Conservation (phyloP, 179 eudicot genomes). For the Sideroxylon spinosum region DNA sequence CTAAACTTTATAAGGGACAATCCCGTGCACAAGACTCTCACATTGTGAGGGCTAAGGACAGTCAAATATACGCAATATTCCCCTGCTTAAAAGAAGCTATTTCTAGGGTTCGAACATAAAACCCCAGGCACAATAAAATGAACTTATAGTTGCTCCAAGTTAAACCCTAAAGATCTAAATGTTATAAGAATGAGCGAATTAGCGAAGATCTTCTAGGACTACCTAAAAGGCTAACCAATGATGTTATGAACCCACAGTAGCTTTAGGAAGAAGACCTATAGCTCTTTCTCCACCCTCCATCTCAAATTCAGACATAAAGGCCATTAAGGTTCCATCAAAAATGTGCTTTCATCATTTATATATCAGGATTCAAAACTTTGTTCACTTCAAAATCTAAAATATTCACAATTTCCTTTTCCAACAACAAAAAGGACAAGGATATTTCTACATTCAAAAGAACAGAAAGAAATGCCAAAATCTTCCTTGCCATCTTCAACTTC, state of each 20-base stretch:
- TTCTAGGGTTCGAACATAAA: too few relatives aligned
- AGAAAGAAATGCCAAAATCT: background rate
- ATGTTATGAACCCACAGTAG: background rate
- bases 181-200: background rate
- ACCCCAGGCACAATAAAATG: too few relatives aligned
- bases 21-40: too few relatives aligned
- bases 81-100: too few relatives aligned
- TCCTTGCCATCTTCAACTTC: background rate
- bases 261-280: background rate
- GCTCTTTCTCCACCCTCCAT: background rate
- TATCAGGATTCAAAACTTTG: background rate
- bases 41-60: too few relatives aligned
- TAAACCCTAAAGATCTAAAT: background rate
- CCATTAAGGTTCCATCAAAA: background rate
- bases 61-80: too few relatives aligned
- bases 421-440: background rate
- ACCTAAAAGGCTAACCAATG: background rate
- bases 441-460: background rate
- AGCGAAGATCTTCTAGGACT: background rate
- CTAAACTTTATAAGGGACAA: too few relatives aligned
- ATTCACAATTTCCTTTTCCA: constrained; percentile 2
- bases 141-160: too few relatives aligned
- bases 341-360: background rate
- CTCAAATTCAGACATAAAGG: background rate
- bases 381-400: background rate